Evolutionary conservation across 257 asterid species (phyloP).

Genomic region (Orobanche coerulescens): DNA sequence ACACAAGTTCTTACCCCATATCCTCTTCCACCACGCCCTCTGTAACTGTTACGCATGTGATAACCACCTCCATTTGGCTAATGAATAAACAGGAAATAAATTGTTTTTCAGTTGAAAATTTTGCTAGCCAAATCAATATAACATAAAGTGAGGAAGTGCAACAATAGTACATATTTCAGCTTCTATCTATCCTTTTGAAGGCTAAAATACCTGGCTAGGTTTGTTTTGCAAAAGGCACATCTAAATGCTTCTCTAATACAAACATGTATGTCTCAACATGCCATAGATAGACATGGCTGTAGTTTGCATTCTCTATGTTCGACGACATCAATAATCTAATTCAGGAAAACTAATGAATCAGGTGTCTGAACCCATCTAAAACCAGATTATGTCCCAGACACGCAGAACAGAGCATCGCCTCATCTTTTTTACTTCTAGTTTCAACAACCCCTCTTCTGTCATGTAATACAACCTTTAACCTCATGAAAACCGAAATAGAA

Average conservation of each 20-base stretch:
- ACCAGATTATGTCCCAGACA: neutral
- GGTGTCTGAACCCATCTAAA: neutral
- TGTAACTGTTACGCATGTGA: conserved; percentile 53
- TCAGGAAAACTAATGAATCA: neutral
- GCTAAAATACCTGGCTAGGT: too few species aligned
- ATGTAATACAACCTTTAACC: neutral
- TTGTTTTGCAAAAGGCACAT: neutral
- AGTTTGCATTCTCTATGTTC: neutral
- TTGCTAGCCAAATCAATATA: neutral
- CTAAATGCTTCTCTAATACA: neutral
- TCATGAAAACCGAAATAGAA: neutral
- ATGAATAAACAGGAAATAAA: neutral
- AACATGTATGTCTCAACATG: neutral
- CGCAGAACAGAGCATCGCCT: neutral
- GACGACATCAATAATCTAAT: neutral
- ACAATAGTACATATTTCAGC: neutral
- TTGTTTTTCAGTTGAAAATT: neutral
- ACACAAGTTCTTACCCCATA: conserved; percentile 43
- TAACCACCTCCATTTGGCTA: conserved; percentile 68
- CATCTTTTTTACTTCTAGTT: conserved; percentile 13
- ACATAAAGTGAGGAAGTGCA: neutral
- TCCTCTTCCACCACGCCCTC: conserved; percentile 98
- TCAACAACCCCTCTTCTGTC: neutral
- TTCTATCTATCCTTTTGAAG: too few species aligned
- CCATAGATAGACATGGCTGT: neutral